Conservation (phyloP, 2,329 filamentous ascomycete species). For the Neonectria coccinea region DNA sequence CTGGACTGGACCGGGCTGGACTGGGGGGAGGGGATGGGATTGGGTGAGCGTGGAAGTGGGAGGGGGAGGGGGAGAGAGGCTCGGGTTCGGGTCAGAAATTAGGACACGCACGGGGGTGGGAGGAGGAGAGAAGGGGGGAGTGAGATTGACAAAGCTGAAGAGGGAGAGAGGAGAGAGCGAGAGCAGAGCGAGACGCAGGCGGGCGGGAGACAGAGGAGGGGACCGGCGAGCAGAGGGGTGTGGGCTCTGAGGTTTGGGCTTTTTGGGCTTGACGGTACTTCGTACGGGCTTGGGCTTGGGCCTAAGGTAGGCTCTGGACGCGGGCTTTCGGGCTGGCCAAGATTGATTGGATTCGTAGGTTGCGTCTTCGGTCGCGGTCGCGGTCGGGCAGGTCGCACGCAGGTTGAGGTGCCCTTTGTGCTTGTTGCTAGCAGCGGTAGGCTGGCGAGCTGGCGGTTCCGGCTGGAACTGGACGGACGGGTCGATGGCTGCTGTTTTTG, state of each 20-base stretch:
- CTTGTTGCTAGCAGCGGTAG: constrained; percentile 6
- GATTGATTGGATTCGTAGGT: not conserved
- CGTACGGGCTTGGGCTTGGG: constrained; percentile 1
- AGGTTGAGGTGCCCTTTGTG: constrained; percentile 1
- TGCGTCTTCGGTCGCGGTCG: constrained; percentile 1
- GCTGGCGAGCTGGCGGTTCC: constrained; percentile 2
- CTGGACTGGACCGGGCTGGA: constrained; percentile 32
- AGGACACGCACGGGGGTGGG: constrained; percentile 36
- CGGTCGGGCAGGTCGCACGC: constrained; percentile 10
- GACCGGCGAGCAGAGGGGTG: not conserved
- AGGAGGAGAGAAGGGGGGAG: constrained; percentile 21
- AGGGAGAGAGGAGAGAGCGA: constrained; percentile 1
- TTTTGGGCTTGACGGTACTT: not conserved
- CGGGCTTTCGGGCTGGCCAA: constrained; percentile 11
- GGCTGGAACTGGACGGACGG: constrained; percentile 1
- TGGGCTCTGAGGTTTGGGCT: constrained; percentile 1
- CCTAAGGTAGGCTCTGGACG: constrained; percentile 1
- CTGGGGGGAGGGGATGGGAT: constrained; percentile 38
- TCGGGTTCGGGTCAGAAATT: constrained; percentile 45
- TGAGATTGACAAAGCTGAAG: constrained; percentile 18
- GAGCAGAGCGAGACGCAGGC: constrained; percentile 1
- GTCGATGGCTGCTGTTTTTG: constrained; percentile 10
- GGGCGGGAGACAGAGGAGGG: constrained; percentile 2
- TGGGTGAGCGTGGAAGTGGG: constrained; percentile 36
- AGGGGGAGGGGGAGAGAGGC: constrained; percentile 33